phyloP scores from a whole-genome alignment of 306 rosid species.

The Dalbergia cultrata region DNA sequence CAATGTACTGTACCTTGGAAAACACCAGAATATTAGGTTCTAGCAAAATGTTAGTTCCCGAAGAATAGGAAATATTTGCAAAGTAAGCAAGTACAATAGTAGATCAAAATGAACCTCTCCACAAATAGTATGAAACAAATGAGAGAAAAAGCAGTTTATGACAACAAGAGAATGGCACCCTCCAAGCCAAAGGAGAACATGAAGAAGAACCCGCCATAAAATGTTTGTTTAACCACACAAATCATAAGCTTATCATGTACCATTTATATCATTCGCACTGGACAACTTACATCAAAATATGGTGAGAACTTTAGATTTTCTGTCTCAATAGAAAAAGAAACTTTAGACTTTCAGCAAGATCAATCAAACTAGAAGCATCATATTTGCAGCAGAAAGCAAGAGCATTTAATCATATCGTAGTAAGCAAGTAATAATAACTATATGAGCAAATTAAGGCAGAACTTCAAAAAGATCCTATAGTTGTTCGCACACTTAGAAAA shows the following conservation, averaged over 20 bases:
- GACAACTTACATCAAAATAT: constrained; percentile 29
- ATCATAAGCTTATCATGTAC: constrained; percentile 3
- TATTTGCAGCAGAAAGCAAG: background rate
- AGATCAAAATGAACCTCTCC: background rate
- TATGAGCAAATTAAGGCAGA: constrained; percentile 12
- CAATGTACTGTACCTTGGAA: background rate
- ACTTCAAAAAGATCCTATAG: background rate
- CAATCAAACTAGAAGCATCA: constrained; percentile 5
- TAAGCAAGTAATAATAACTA: constrained; percentile 9
- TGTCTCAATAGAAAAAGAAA: too few relatives aligned
- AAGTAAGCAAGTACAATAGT: background rate
- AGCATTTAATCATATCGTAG: background rate
- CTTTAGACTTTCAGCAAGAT: background rate
- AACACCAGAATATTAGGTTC: constrained; percentile 15
- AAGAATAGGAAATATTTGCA: background rate
- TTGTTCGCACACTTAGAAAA: background rate
- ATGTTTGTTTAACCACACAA: constrained; percentile 2
- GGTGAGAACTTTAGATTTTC: constrained; percentile 17
- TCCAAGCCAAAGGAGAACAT: background rate
- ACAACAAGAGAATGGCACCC: background rate
- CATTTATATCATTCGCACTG: constrained; percentile 17
- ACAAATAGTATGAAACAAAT: constrained; percentile 6
- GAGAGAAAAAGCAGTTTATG: constrained; percentile 19
- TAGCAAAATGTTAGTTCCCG: background rate
- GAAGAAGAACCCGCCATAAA: background rate